Conservation (phyloP, 169 alveolate genomes). For the Toxoplasma gondii region DNA sequence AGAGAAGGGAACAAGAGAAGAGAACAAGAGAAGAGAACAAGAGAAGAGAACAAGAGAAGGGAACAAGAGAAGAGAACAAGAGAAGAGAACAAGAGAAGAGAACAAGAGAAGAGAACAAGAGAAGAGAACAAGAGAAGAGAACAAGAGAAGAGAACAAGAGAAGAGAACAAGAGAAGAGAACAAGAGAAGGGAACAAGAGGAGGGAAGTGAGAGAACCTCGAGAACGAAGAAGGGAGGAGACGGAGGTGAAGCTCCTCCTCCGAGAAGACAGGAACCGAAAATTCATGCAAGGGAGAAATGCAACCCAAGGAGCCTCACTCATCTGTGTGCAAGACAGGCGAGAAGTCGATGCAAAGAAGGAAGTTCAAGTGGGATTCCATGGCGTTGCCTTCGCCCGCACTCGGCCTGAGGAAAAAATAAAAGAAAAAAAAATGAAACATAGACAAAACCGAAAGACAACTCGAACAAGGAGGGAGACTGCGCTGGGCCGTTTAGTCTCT, state of each 20-base stretch:
- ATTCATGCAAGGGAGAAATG: too few relatives aligned
- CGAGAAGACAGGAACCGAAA: too few relatives aligned
- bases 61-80: neutral
- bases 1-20: neutral
- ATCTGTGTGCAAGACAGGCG: conserved; percentile 22
- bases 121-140: neutral
- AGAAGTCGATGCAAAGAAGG: neutral
- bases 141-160: neutral
- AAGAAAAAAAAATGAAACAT: neutral
- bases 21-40: neutral
- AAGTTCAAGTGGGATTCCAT: neutral
- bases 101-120: neutral
- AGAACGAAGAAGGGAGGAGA: too few relatives aligned
- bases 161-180: too few relatives aligned
- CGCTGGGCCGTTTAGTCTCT: too few relatives aligned
- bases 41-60: neutral
- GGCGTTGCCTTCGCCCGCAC: neutral
- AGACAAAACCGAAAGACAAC: neutral
- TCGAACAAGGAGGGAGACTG: too few relatives aligned
- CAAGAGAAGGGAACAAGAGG: too few relatives aligned
- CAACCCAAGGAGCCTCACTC: too few relatives aligned
- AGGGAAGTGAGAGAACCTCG: too few relatives aligned
- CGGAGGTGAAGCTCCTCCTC: too few relatives aligned
- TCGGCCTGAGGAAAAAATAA: neutral
- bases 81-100: neutral